Evolutionary conservation across 305 asterid species (phyloP).

Genomic region (Vinca major): DNA sequence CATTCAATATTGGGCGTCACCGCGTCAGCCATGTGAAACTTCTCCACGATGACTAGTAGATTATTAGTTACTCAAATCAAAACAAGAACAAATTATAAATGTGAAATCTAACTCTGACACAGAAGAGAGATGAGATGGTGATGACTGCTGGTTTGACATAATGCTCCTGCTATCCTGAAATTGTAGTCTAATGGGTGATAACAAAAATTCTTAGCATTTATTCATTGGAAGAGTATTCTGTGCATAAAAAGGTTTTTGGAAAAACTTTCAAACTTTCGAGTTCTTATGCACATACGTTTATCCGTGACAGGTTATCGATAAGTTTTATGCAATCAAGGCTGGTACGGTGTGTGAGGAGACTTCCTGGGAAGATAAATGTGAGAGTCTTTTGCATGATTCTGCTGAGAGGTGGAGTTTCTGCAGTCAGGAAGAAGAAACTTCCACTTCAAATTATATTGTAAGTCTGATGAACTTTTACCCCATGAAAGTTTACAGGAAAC

Average conservation of each 20-base stretch:
- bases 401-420: constrained; percentile 69
- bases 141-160: constrained; percentile 2
- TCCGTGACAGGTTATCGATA: constrained; percentile 55
- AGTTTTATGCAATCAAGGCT: constrained; percentile 62
- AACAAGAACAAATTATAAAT: no score
- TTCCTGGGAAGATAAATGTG: constrained; percentile 75
- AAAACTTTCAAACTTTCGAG: not conserved
- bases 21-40: no score
- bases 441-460: constrained; percentile 70
- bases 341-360: constrained; percentile 34
- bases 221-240: not conserved
- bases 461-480: constrained; percentile 23
- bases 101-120: not conserved
- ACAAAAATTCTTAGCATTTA: not conserved
- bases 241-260: not conserved
- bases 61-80: no score
- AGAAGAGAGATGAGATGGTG: not conserved
- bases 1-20: no score
- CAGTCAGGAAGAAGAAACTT: constrained; percentile 56
- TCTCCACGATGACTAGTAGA: no score
- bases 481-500: not conserved
- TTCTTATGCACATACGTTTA: not conserved
- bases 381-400: constrained; percentile 58
- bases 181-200: not conserved
- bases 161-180: not conserved